These are phyloP conservation scores for Aspergillus fijiensis DNA, from an alignment of 2,329 filamentous ascomycete species.

Conservation along the genomic window DNA sequence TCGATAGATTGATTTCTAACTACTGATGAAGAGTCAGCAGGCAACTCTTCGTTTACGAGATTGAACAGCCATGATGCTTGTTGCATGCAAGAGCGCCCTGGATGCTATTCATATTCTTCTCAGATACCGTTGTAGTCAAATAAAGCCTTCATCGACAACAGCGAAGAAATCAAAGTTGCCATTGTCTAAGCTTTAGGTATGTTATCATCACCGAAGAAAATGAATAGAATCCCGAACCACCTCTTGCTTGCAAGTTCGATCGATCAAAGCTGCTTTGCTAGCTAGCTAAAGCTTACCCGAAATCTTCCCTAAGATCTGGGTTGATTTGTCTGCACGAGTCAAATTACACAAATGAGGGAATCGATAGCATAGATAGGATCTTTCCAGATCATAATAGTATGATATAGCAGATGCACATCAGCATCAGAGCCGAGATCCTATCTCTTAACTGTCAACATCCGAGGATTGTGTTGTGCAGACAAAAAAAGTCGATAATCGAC, in stretches of 20 bases:
- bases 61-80: background rate
- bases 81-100: slow-evolving; percentile 12
- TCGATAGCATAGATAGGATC: slow-evolving; percentile 8
- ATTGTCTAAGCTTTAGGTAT: slow-evolving; percentile 46
- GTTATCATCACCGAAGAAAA: slow-evolving; percentile 48
- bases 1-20: slow-evolving; percentile 26
- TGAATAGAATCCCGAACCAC: slow-evolving; percentile 15
- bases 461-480: slow-evolving; percentile 11
- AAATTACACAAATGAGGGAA: background rate
- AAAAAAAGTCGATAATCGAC: slow-evolving; percentile 2
- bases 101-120: slow-evolving; percentile 50
- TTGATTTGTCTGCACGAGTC: background rate
- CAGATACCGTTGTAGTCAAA: slow-evolving; percentile 99
- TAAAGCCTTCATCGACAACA: slow-evolving; percentile 51
- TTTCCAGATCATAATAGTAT: slow-evolving; percentile 18
- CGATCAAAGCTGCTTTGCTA: slow-evolving; percentile 4
- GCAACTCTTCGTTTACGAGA: slow-evolving; percentile 19
- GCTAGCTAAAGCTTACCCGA: slow-evolving; percentile 26
- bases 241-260: slow-evolving; percentile 11
- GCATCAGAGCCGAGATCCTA: slow-evolving; percentile 18
- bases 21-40: slow-evolving; percentile 26
- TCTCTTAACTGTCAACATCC: slow-evolving; percentile 5
- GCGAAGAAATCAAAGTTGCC: slow-evolving; percentile 53
- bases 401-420: slow-evolving; percentile 9
- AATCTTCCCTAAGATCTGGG: slow-evolving; percentile 19